phyloP scores from a whole-genome alignment of 345 rosid species.

The thale cress (Arabidopsis thaliana) region TAIR10.1 NC_003076.8:2001501-2002000 shows the following conservation, averaged over 20 bases:
- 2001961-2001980: conserved; percentile 97
- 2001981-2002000: conserved; percentile 98
- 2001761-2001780: conserved; percentile 18
- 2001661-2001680: neutral
- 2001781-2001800: conserved; percentile 64
- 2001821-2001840: conserved; percentile 90
- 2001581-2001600: neutral
- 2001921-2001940: conserved; percentile 78
- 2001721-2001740: neutral
- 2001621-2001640: neutral
- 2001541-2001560: neutral
- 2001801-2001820: conserved; percentile 96
- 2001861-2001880: conserved; percentile 94
- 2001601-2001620: neutral
- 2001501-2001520: conserved; percentile 26
- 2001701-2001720: neutral
- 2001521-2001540: neutral
- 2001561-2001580: neutral
- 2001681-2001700: neutral
- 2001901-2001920: conserved; percentile 80
- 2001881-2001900: conserved; percentile 93
- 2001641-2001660: neutral
- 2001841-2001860: conserved; percentile 99
- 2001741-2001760: neutral
- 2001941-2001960: conserved; percentile 99